Evolutionary conservation across 2,329 filamentous ascomycete species (phyloP), one percentile per base, ranked within the genome.

Genomic region (Talaromyces islandicus): DNA sequence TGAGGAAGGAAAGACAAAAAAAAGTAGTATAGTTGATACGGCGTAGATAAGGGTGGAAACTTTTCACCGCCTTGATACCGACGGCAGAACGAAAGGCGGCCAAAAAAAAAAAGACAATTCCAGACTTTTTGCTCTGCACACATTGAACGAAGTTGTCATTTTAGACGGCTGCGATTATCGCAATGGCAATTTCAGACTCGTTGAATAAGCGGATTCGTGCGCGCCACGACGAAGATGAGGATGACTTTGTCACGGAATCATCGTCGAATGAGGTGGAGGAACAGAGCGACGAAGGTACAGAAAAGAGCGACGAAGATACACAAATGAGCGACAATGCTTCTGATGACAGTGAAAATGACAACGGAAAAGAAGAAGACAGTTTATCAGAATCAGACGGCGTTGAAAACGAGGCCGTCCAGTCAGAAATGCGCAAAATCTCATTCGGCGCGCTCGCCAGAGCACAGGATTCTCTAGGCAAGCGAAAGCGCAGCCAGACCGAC

Each of bases 361-460:
- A 78, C 25, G 70, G 78, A 54, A 71, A 76, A 14, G 58, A 52
- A 19, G 48, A 30, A 4, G 58, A 35, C 12, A 32, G 56, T 51
- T 27, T 41, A 11, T 58, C 59, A 21, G 60, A 62, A 25, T 61
- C 60, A 7, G 67, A 66, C 5, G 64, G 66, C 24, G 72, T 70
- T 21, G 63, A 66, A 30, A 67, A 72, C 32, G 73, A 75, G 51
- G 73, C 72, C 65, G 67, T 72, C 52, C 70, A 70, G 67, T 65
- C 72, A 4, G 71, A 75, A 35, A 74, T 87, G 60, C 81, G 78
- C 68, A 81, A 79, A 62, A 85, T 97, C 65, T 94, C 92, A 25
- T 97, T 97, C 69, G 92, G 92, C 64, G 90, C 90, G n/a, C 81
- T 97, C 46, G 91, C 90, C 64, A 90, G 91, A 79, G 92, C 92